A percentile compares a stretch with the other conserved stretches of the same genome.
Conservation (phyloP, 2,329 filamentous ascomycete species). For the Daldinia sp. region DNA sequence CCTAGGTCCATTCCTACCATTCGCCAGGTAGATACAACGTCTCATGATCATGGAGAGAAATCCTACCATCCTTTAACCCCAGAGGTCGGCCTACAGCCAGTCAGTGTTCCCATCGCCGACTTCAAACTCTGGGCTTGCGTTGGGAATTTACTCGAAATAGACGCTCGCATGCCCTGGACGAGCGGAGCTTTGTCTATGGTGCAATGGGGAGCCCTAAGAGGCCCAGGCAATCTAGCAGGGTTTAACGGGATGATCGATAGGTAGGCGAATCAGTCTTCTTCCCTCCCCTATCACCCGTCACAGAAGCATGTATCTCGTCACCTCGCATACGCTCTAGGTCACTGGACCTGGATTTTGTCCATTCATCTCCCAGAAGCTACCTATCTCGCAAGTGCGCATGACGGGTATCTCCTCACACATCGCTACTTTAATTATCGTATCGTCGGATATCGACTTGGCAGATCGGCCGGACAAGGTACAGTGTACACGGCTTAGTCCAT, state of each 20-base stretch:
- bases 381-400: slow-evolving; percentile 53
- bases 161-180: slow-evolving; percentile 91
- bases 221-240: slow-evolving; percentile 80
- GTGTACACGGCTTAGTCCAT: slow-evolving; percentile 28
- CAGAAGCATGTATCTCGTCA: slow-evolving; percentile 49
- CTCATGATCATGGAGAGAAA: slow-evolving; percentile 45
- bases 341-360: slow-evolving; percentile 58
- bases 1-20: slow-evolving; percentile 56
- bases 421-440: slow-evolving; percentile 41
- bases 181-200: slow-evolving; percentile 78
- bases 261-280: slow-evolving; percentile 69
- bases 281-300: slow-evolving; percentile 49
- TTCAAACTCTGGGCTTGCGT: slow-evolving; percentile 83
- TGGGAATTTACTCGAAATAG: slow-evolving; percentile 78
- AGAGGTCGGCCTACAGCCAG: slow-evolving; percentile 41
- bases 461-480: slow-evolving; percentile 25
- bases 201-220: slow-evolving; percentile 78
- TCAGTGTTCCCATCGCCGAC: slow-evolving; percentile 74
- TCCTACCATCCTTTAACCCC: slow-evolving; percentile 36
- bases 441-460: slow-evolving; percentile 40
- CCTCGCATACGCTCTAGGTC: slow-evolving; percentile 61
- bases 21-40: slow-evolving; percentile 45
- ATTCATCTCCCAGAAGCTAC: slow-evolving; percentile 52
- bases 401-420: slow-evolving; percentile 40
- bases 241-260: slow-evolving; percentile 87